A percentile compares a stretch with the other conserved stretches of the same genome.
These are phyloP conservation scores for Phragmites australis DNA, from an alignment of 176 grass and related monocot species.

Conservation along the genomic window DNA sequence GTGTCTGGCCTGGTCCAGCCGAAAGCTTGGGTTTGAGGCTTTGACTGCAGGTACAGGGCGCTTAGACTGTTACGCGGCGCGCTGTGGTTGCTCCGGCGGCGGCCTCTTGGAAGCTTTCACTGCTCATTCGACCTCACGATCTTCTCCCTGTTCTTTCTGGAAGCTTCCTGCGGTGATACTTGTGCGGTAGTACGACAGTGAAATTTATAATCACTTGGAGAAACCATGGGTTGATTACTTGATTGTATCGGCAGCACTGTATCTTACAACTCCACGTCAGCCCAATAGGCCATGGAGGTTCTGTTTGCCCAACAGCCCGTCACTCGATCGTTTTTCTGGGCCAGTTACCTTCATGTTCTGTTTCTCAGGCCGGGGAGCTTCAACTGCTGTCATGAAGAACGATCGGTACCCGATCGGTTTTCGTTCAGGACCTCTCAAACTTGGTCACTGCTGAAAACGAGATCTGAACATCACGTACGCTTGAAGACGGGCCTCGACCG, in stretches of 20 bases:
- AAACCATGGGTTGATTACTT: background rate
- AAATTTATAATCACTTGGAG: background rate
- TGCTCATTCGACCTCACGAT: background rate
- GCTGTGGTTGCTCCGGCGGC: slow-evolving; percentile 42
- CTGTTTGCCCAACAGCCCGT: background rate
- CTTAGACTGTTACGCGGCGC: slow-evolving; percentile 19
- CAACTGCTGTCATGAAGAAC: background rate
- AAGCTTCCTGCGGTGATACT: background rate
- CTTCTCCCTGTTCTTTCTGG: background rate
- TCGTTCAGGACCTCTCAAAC: slow-evolving; percentile 17
- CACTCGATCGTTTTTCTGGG: background rate
- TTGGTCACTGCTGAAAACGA: slow-evolving; percentile 30
- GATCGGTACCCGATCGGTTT: background rate
- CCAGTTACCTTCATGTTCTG: background rate
- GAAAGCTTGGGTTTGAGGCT: slow-evolving; percentile 32
- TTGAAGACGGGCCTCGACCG: background rate
- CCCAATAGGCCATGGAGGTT: background rate
- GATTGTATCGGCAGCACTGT: background rate
- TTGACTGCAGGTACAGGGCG: background rate
- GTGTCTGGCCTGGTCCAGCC: background rate
- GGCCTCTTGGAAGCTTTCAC: slow-evolving; percentile 16
- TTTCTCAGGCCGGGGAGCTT: background rate
- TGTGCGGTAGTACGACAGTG: background rate
- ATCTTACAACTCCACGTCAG: background rate
- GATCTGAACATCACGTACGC: background rate